phyloP scores from a whole-genome alignment of 495 filamentous ascomycete genomes.

The Staphylotrichum longicolle region DNA sequence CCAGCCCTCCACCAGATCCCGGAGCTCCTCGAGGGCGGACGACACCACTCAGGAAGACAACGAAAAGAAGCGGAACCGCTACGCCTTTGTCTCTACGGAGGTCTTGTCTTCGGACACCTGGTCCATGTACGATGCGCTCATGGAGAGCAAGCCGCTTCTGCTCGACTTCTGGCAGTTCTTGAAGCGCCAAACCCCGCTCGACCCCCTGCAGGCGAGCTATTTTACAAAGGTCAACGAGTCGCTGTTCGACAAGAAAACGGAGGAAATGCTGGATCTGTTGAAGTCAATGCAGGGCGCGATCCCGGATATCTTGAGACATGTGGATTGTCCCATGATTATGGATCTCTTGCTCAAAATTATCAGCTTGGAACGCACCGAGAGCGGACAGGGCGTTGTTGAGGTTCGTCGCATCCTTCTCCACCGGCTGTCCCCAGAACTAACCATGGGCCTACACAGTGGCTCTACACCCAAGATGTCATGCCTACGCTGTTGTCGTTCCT shows the following conservation, averaged over 20 bases:
- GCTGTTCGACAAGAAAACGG: conserved; percentile 93
- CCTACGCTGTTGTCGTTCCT: conserved; percentile 84
- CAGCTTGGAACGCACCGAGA: conserved; percentile 89
- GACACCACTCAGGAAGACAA: conserved; percentile 57
- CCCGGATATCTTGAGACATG: conserved; percentile 82
- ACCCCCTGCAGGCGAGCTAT: conserved; percentile 90
- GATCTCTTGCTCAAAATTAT: conserved; percentile 97
- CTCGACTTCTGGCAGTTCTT: conserved; percentile 90
- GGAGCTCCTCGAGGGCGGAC: conserved; percentile 41
- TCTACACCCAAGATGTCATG: conserved; percentile 88
- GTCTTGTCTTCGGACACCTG: conserved; percentile 94
- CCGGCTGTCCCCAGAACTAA: conserved; percentile 1
- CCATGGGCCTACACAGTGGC: conserved; percentile 62
- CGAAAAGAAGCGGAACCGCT: conserved; percentile 86
- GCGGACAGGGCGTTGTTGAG: conserved; percentile 90
- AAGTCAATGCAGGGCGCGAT: conserved; percentile 79
- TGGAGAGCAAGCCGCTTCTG: conserved; percentile 75
- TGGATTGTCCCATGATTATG: conserved; percentile 99
- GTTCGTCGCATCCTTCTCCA: conserved; percentile 47
- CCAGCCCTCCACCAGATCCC: conserved; percentile 48
- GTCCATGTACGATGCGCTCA: conserved; percentile 89
- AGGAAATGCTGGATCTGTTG: conserved; percentile 88
- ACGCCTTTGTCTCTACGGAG: conserved; percentile 88
- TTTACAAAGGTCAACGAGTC: conserved; percentile 99
- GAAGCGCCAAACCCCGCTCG: conserved; percentile 72